Evolutionary conservation across 2,329 filamentous ascomycete genomes (phyloP).

Genomic region (Westerdykella aurantiaca): DNA sequence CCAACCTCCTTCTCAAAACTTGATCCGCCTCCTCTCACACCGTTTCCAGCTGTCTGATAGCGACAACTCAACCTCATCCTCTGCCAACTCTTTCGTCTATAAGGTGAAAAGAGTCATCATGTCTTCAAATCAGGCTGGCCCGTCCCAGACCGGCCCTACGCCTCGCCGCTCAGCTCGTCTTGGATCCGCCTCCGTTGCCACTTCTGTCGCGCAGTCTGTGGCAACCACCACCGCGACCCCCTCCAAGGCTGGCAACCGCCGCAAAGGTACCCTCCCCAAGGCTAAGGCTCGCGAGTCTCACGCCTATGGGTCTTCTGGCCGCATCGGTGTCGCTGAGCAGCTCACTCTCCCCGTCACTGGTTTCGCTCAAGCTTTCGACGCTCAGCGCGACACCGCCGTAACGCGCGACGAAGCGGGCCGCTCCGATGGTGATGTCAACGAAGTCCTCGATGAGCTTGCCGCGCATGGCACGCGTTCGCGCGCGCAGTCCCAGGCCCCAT

Average conservation of each 20-base stretch:
- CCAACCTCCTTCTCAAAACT: too few species aligned
- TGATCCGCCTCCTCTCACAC: too few species aligned
- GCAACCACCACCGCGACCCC: slow-evolving; percentile 4
- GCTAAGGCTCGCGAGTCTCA: slow-evolving; percentile 28
- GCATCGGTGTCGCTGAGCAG: slow-evolving; percentile 25
- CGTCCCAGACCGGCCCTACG: slow-evolving; percentile 12
- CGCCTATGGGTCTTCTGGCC: slow-evolving; percentile 35
- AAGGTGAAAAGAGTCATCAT: neutral
- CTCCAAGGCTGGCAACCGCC: slow-evolving; percentile 10
- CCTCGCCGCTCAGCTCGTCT: slow-evolving; percentile 27
- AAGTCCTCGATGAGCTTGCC: slow-evolving; percentile 13
- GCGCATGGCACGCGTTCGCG: slow-evolving; percentile 11
- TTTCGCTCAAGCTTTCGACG: slow-evolving; percentile 29
- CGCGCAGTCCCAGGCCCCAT: slow-evolving; percentile 3
- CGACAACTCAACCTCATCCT: too few species aligned
- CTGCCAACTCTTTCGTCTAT: too few species aligned
- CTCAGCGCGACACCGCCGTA: slow-evolving; percentile 23
- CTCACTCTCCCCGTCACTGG: slow-evolving; percentile 22
- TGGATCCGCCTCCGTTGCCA: slow-evolving; percentile 14
- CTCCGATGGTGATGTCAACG: slow-evolving; percentile 9
- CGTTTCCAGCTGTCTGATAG: too few species aligned
- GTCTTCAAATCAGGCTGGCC: neutral
- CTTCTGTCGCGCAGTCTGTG: slow-evolving; percentile 21
- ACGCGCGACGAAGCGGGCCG: slow-evolving; percentile 15
- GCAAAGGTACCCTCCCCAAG: slow-evolving; percentile 25